phyloP scores from a whole-genome alignment of 306 rosid genomes.

The Vicia villosa region DNA sequence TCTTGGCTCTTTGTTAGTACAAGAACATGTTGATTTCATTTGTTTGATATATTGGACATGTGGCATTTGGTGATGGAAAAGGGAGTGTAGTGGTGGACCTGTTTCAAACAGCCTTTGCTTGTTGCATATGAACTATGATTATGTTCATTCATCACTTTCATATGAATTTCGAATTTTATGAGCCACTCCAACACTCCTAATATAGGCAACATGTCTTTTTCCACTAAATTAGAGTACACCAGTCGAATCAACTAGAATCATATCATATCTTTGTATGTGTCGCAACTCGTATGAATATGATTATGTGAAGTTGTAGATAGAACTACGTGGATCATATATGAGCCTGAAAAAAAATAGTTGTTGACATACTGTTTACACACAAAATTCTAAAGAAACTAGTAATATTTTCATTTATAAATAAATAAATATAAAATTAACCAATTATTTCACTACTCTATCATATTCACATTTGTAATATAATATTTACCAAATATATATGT shows the following conservation, averaged over 20 bases:
- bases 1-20: background rate
- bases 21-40: background rate
- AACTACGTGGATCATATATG: no score
- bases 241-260: background rate
- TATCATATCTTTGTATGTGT: background rate
- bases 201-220: background rate
- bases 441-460: no score
- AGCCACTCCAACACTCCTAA: background rate
- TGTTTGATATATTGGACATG: conserved; percentile 1
- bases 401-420: no score
- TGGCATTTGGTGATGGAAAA: background rate
- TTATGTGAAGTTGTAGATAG: no score
- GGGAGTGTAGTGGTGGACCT: conserved; percentile 3
- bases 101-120: background rate
- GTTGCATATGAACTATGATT: no score
- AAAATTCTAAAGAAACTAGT: no score
- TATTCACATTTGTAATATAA: no score
- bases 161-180: background rate
- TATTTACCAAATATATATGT: no score
- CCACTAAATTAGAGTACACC: background rate
- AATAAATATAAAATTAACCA: no score
- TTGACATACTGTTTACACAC: no score
- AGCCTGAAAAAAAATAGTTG: no score
- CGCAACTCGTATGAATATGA: background rate
- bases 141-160: no score